These are phyloP conservation scores for Trichoderma sp. DNA, from an alignment of 2,329 filamentous ascomycete species.

Conservation along the genomic window DNA sequence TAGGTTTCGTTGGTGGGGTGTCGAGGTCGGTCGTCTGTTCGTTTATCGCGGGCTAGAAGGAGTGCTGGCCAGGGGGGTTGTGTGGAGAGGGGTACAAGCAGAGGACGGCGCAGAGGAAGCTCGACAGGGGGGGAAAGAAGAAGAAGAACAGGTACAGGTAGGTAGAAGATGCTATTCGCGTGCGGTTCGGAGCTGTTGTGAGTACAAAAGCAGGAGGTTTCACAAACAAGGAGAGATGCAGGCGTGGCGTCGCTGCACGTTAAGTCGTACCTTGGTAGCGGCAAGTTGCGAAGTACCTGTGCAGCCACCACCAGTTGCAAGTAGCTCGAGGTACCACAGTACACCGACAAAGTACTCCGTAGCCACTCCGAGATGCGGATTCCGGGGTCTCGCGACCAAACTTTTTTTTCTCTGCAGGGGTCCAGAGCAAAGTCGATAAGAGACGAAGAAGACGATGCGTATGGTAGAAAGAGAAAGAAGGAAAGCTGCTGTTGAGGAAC, in stretches of 20 bases:
- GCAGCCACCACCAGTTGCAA: no score
- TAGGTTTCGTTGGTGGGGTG: slow-evolving; percentile 10
- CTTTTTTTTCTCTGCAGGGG: not conserved
- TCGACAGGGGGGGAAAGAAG: not conserved
- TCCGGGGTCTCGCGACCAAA: not conserved
- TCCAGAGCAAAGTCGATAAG: not conserved
- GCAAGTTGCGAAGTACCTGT: not conserved
- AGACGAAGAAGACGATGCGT: not conserved
- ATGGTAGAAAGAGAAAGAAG: not conserved
- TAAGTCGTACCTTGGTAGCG: not conserved
- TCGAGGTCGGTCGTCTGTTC: not conserved
- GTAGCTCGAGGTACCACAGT: not conserved
- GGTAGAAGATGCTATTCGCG: slow-evolving; percentile 5
- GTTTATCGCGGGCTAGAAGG: not conserved
- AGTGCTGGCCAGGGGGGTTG: slow-evolving; percentile 12
- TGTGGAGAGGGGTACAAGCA: not conserved
- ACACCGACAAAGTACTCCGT: not conserved
- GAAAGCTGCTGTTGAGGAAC: not conserved
- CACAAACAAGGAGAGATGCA: not conserved
- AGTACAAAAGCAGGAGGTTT: not conserved
- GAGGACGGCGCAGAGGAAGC: not conserved
- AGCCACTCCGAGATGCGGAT: not conserved
- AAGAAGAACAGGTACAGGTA: not conserved
- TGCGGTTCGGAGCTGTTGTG: not conserved
- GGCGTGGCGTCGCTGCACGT: not conserved